Conservation (phyloP, 441 rosid genomes). For the Croton setiger region DNA sequence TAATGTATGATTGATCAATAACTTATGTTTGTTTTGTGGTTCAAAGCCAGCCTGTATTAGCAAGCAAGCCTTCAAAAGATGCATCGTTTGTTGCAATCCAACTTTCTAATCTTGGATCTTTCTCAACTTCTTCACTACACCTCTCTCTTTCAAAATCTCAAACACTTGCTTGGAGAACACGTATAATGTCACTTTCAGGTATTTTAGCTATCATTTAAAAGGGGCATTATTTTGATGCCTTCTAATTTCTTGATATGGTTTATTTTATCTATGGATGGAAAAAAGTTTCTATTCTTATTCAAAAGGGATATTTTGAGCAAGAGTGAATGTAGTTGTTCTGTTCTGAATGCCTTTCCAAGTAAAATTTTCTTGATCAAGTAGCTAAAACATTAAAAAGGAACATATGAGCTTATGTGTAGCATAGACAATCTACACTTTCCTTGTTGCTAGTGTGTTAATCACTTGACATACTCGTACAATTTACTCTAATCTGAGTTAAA, state of each 20-base stretch:
- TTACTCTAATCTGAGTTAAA: not conserved
- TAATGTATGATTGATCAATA: constrained; percentile 21
- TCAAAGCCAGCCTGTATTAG: constrained; percentile 48
- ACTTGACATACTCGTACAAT: not conserved
- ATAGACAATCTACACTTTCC: not conserved
- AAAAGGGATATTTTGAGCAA: not conserved
- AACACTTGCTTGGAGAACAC: constrained; percentile 84
- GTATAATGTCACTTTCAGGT: constrained; percentile 78
- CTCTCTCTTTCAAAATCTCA: constrained; percentile 58
- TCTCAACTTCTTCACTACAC: constrained; percentile 55
- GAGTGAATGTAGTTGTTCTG: not conserved
- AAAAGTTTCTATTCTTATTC: not conserved
- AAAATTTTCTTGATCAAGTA: not conserved
- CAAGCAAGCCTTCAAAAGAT: constrained; percentile 43
- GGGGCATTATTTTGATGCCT: not conserved
- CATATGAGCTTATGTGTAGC: not conserved
- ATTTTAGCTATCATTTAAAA: constrained; percentile 21
- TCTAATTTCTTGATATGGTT: not conserved
- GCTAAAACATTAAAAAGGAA: not conserved
- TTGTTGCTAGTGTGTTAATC: not conserved
- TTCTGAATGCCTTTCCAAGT: not conserved
- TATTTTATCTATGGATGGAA: not conserved
- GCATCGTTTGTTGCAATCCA: constrained; percentile 60
- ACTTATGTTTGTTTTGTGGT: constrained; percentile 30
- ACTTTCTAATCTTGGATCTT: constrained; percentile 62